A percentile compares a stretch with the other conserved stretches of the same genome.
Evolutionary conservation across 176 grass and related monocot species (phyloP).

Genomic region (Cymbopogon citratus): DNA sequence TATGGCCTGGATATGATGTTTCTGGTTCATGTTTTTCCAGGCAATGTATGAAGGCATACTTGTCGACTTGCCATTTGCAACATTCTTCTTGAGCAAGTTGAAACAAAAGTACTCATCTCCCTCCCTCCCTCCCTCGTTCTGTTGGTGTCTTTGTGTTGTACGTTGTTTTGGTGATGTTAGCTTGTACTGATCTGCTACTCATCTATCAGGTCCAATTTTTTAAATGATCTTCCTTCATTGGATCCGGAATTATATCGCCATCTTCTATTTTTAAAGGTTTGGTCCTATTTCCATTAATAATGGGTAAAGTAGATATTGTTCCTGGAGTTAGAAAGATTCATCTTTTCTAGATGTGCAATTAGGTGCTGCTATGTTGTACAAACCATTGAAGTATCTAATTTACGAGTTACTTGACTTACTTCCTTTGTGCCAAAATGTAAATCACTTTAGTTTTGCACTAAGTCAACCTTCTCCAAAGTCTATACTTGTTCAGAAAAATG

Average conservation of each 20-base stretch:
- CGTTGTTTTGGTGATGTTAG: conserved; percentile 13
- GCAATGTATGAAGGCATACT: conserved; percentile 97
- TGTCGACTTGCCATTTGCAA: conserved; percentile 92
- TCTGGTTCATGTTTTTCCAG: conserved; percentile 37
- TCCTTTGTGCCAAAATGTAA: background rate
- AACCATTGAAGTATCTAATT: background rate
- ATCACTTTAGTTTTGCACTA: background rate
- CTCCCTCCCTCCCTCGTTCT: no score
- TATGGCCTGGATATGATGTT: conserved; percentile 5
- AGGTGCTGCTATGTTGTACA: background rate
- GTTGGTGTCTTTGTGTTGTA: background rate
- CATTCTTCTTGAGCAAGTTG: conserved; percentile 98
- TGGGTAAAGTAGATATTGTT: conserved; percentile 3
- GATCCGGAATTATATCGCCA: conserved; percentile 95
- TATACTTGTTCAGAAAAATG: no score
- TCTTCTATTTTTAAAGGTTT: conserved; percentile 96
- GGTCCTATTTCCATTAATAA: conserved; percentile 1
- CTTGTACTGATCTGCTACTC: conserved; percentile 16
- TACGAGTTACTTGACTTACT: background rate
- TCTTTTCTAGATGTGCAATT: conserved; percentile 3
- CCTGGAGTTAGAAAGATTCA: background rate
- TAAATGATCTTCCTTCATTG: conserved; percentile 95
- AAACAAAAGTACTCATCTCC: conserved; percentile 65
- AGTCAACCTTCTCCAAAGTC: background rate
- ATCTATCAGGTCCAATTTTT: conserved; percentile 75